Conservation (phyloP, 1,284 basidiomycete genomes). For the Naganishia sp. region DNA sequence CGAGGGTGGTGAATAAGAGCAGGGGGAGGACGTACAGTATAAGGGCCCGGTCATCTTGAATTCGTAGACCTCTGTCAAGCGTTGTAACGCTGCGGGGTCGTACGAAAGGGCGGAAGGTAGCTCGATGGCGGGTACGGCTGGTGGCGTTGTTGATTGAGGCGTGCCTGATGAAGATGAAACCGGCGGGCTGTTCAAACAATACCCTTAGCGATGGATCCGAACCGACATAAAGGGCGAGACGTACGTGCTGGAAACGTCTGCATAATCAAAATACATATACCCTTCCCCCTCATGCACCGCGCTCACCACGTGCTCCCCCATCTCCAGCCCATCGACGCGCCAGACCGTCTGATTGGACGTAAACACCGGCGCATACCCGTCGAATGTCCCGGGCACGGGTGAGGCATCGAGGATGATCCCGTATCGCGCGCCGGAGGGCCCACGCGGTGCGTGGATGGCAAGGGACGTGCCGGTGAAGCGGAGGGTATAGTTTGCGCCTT, state of each 20-base stretch:
- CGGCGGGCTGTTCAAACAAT: not conserved
- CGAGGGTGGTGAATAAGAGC: not conserved
- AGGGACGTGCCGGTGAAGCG: conserved; percentile 14
- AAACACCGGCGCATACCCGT: conserved; percentile 4
- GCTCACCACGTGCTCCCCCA: conserved; percentile 7
- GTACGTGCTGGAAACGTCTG: not conserved
- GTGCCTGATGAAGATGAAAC: not conserved
- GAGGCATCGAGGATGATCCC: conserved; percentile 10
- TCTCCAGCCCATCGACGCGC: not conserved
- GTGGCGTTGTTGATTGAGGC: not conserved
- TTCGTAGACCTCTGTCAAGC: not conserved
- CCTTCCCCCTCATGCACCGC: conserved; percentile 14
- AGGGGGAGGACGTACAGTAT: not conserved
- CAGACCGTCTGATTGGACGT: conserved; percentile 17
- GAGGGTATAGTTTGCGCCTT: conserved; percentile 8
- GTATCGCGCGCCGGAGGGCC: conserved; percentile 6
- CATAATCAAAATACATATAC: conserved; percentile 27
- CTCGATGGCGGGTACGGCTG: not conserved
- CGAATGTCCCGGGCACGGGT: not conserved
- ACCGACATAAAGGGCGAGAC: not conserved
- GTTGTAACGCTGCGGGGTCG: not conserved
- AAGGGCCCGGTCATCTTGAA: not conserved
- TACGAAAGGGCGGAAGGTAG: not conserved
- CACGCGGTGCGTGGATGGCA: conserved; percentile 2
- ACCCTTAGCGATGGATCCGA: not conserved